Conservation (phyloP, 805 yeast species). For the Brettanomyces naardenensis region DNA sequence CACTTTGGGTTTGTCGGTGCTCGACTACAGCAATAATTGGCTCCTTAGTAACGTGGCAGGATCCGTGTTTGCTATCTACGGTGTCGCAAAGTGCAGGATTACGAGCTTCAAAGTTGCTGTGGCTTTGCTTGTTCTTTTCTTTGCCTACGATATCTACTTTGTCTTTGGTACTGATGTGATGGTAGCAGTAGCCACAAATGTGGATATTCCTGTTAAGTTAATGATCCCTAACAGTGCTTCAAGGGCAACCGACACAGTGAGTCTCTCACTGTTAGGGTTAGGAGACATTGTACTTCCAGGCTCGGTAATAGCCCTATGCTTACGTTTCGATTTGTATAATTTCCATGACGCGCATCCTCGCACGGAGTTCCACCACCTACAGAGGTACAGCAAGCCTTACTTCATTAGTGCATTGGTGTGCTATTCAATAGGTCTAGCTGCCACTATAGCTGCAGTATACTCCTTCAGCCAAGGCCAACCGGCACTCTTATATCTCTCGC, state of each 20-base stretch:
- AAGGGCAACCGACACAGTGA: conserved; percentile 9
- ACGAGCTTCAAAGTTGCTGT: conserved; percentile 39
- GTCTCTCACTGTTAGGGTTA: conserved; percentile 43
- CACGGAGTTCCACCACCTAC: conserved; percentile 33
- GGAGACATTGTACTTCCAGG: conserved; percentile 67
- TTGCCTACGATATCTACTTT: conserved; percentile 57
- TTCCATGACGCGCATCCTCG: conserved; percentile 26
- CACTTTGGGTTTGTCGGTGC: conserved; percentile 12
- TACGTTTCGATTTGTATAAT: conserved; percentile 44
- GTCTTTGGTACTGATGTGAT: conserved; percentile 57
- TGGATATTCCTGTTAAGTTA: conserved; percentile 49
- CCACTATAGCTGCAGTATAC: conserved; percentile 34
- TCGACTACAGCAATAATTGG: conserved; percentile 34
- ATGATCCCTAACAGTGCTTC: conserved; percentile 32
- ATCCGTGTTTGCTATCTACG: conserved; percentile 34
- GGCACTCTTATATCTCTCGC: conserved; percentile 58
- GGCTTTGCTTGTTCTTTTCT: conserved; percentile 39
- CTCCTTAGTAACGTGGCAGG: conserved; percentile 36
- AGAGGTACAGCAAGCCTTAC: conserved; percentile 34
- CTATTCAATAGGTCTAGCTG: conserved; percentile 38
- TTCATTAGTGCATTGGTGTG: conserved; percentile 38
- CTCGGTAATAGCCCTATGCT: conserved; percentile 39
- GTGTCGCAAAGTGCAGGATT: conserved; percentile 31
- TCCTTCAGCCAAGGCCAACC: conserved; percentile 49
- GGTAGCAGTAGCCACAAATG: conserved; percentile 49